Evolutionary conservation across 2,329 filamentous ascomycete species (phyloP).

Genomic region (Ceratocystis colombiana): DNA sequence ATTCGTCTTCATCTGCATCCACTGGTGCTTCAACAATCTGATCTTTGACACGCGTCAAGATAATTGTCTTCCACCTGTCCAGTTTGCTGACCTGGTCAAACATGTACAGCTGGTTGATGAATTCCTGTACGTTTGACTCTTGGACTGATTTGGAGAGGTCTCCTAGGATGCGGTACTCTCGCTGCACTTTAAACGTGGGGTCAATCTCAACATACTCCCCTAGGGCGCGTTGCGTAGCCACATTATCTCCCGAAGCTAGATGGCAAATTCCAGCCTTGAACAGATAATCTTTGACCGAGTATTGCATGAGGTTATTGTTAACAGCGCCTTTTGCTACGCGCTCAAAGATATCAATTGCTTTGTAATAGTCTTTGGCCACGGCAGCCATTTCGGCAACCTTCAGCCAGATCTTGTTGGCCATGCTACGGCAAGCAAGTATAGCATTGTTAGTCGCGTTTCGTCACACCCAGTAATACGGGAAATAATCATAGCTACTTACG

Average conservation of each 20-base stretch:
- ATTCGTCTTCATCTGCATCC: conserved; percentile 30
- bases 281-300: conserved; percentile 91
- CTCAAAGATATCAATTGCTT: conserved; percentile 72
- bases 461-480: no score
- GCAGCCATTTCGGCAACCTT: conserved; percentile 85
- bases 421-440: conserved; percentile 37
- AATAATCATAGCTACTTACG: conserved; percentile 43
- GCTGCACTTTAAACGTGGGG: conserved; percentile 61
- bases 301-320: conserved; percentile 85
- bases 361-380: conserved; percentile 72
- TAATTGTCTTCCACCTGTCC: conserved; percentile 92
- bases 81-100: conserved; percentile 88
- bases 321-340: conserved; percentile 68
- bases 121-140: conserved; percentile 67
- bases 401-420: conserved; percentile 87
- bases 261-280: conserved; percentile 91
- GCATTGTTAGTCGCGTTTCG: conserved; percentile 3
- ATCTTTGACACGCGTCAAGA: conserved; percentile 74
- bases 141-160: conserved; percentile 70
- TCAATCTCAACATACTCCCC: conserved; percentile 75
- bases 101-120: conserved; percentile 76
- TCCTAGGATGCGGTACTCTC: conserved; percentile 70
- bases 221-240: conserved; percentile 68
- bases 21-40: conserved; percentile 54
- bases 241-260: conserved; percentile 61